phyloP scores from a whole-genome alignment of 768 basidiomycete genomes.

The Pisolithus albus region DNA sequence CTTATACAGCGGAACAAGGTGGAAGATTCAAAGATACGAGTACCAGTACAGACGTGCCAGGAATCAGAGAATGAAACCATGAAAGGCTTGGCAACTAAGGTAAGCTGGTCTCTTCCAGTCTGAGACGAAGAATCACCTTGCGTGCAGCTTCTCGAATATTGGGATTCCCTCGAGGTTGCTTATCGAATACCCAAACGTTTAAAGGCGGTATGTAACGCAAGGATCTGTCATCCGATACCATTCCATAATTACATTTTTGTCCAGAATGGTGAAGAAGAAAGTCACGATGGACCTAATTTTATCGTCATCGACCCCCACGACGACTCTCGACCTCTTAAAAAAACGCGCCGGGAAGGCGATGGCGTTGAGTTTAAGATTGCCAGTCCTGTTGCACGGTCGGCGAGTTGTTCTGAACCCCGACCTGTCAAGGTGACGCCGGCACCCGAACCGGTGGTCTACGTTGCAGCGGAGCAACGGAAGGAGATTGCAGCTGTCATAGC shows the following conservation, averaged over 20 bases:
- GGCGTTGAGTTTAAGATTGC: slow-evolving; percentile 15
- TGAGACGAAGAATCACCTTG: not conserved
- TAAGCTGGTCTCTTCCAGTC: slow-evolving; percentile 23
- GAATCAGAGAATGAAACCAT: slow-evolving; percentile 52
- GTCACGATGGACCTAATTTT: slow-evolving; percentile 10
- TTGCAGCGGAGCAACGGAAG: slow-evolving; percentile 12
- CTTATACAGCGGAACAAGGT: slow-evolving; percentile 85
- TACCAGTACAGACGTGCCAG: slow-evolving; percentile 50
- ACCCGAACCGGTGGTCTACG: not conserved
- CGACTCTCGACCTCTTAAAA: slow-evolving; percentile 27
- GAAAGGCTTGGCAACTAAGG: slow-evolving; percentile 56
- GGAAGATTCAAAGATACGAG: slow-evolving; percentile 70
- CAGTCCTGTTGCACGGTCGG: not conserved
- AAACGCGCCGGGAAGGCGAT: slow-evolving; percentile 25
- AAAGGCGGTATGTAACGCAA: slow-evolving; percentile 29
- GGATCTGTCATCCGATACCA: not conserved
- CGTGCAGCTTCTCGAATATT: slow-evolving; percentile 65
- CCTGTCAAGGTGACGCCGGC: not conserved
- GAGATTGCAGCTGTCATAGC: slow-evolving; percentile 38
- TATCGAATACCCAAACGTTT: slow-evolving; percentile 82
- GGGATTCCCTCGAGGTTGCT: slow-evolving; percentile 69
- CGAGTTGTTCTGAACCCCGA: not conserved
- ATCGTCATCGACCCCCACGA: slow-evolving; percentile 19
- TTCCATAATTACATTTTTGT: not conserved
- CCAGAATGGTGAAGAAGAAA: slow-evolving; percentile 29